phyloP scores from a whole-genome alignment of 257 asterid species.

The Cruciata laevipes region DNA sequence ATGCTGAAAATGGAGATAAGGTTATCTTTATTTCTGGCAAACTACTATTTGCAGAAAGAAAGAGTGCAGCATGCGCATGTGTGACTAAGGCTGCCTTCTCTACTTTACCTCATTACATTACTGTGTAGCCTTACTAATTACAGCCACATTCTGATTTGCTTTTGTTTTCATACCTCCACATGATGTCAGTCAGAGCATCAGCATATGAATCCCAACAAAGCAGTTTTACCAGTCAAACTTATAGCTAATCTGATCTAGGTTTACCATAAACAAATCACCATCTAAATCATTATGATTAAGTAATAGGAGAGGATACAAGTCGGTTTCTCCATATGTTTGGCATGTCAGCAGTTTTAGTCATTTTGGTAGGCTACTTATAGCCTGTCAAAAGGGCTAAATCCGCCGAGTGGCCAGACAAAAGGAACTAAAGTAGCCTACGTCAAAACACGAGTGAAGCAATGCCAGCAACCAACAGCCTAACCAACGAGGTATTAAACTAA shows the following conservation, averaged over 20 bases:
- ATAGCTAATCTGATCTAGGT: background rate
- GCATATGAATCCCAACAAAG: background rate
- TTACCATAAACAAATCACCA: background rate
- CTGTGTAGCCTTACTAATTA: constrained; percentile 3
- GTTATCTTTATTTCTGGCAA: background rate
- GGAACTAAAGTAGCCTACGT: background rate
- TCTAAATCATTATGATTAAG: background rate
- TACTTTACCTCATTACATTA: background rate
- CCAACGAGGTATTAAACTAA: background rate
- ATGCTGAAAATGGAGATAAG: background rate
- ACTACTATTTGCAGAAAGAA: constrained; percentile 6
- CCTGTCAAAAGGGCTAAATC: background rate
- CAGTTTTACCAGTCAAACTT: background rate
- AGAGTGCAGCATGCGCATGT: constrained; percentile 19
- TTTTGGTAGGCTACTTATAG: background rate
- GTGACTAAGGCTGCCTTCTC: background rate
- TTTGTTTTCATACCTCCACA: background rate
- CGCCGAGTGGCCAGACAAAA: background rate
- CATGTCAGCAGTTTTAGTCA: background rate
- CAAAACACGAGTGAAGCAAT: background rate
- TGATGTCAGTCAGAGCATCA: constrained; percentile 10
- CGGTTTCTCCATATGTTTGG: background rate
- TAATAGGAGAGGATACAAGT: no score
- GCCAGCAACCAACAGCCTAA: background rate
- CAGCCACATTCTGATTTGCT: background rate